Evolutionary conservation across 306 rosid species (phyloP).

Genomic region (Trifolium pratense): DNA sequence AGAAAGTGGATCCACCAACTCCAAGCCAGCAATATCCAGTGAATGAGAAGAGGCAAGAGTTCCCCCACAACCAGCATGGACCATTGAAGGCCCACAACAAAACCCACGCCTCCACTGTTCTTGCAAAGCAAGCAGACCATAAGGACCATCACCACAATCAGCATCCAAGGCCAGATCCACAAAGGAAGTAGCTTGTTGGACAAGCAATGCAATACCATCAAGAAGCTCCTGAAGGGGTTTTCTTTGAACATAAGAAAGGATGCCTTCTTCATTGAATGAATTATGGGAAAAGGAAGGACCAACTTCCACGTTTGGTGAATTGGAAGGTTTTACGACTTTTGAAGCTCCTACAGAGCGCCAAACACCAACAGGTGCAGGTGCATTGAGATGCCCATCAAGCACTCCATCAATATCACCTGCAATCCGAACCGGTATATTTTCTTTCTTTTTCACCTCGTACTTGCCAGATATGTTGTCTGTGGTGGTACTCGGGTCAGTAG

Average conservation of each 20-base stretch:
- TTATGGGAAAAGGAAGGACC: slow-evolving; percentile 77
- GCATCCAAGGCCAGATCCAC: slow-evolving; percentile 93
- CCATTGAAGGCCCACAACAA: slow-evolving; percentile 96
- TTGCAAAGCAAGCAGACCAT: slow-evolving; percentile 94
- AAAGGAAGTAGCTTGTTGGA: slow-evolving; percentile 92
- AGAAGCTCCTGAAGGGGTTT: slow-evolving; percentile 98
- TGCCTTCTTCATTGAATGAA: slow-evolving; percentile 82
- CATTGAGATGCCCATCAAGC: slow-evolving; percentile 85
- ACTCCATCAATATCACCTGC: slow-evolving; percentile 90
- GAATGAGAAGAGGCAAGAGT: slow-evolving; percentile 96
- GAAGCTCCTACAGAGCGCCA: slow-evolving; percentile 94
- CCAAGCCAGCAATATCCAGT: slow-evolving; percentile 96
- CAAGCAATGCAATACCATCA: slow-evolving; percentile 86
- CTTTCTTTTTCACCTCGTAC: slow-evolving; percentile 88
- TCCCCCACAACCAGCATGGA: slow-evolving; percentile 99
- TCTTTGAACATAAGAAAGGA: slow-evolving; percentile 87
- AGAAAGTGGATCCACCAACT: slow-evolving; percentile 94
- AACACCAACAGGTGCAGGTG: slow-evolving; percentile 96
- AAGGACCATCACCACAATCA: slow-evolving; percentile 96
- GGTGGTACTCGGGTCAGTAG: slow-evolving; percentile 65
- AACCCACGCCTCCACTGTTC: slow-evolving; percentile 98
- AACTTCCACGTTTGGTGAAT: slow-evolving; percentile 77
- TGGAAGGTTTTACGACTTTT: slow-evolving; percentile 69
- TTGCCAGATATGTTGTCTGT: slow-evolving; percentile 69
- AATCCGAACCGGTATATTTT: slow-evolving; percentile 81